Evolutionary conservation across 1,284 basidiomycete genomes (phyloP).

Genomic region (Tylopilus orsonianus): DNA sequence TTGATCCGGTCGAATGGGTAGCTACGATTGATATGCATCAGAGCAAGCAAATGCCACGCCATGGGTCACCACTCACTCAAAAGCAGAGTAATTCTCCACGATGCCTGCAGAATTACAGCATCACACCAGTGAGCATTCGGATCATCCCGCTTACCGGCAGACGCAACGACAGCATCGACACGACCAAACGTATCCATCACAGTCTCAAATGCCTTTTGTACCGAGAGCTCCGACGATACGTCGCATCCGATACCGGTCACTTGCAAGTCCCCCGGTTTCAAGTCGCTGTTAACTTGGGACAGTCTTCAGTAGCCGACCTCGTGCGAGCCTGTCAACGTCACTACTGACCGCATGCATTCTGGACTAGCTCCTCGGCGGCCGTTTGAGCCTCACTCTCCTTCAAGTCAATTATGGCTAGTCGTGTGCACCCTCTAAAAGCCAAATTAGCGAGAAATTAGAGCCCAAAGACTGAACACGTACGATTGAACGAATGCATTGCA

Average conservation of each 20-base stretch:
- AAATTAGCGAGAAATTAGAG: slow-evolving; percentile 1
- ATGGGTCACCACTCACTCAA: slow-evolving; percentile 54
- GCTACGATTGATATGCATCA: slow-evolving; percentile 37
- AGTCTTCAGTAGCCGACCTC: slow-evolving; percentile 36
- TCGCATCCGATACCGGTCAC: slow-evolving; percentile 85
- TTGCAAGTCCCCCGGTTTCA: slow-evolving; percentile 60
- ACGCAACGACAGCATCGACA: slow-evolving; percentile 84
- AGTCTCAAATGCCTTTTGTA: slow-evolving; percentile 69
- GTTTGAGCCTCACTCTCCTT: slow-evolving; percentile 69
- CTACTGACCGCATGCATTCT: slow-evolving; percentile 50
- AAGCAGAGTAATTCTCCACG: slow-evolving; percentile 88
- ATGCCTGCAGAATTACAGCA: slow-evolving; percentile 54
- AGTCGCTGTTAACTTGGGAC: slow-evolving; percentile 59
- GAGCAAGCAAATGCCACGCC: not conserved
- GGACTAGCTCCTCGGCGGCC: slow-evolving; percentile 74
- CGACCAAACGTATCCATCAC: slow-evolving; percentile 78
- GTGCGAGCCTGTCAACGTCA: slow-evolving; percentile 9
- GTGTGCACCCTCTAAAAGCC: slow-evolving; percentile 68
- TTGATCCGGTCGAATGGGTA: slow-evolving; percentile 85
- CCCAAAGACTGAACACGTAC: slow-evolving; percentile 42
- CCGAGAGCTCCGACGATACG: slow-evolving; percentile 80
- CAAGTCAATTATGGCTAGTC: slow-evolving; percentile 83
- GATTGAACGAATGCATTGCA: slow-evolving; percentile 88
- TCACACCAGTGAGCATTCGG: slow-evolving; percentile 2
- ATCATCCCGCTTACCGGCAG: slow-evolving; percentile 63